These are phyloP conservation scores for Metarhizium rileyi DNA, from an alignment of 2,329 filamentous ascomycete species.

Conservation along the genomic window DNA sequence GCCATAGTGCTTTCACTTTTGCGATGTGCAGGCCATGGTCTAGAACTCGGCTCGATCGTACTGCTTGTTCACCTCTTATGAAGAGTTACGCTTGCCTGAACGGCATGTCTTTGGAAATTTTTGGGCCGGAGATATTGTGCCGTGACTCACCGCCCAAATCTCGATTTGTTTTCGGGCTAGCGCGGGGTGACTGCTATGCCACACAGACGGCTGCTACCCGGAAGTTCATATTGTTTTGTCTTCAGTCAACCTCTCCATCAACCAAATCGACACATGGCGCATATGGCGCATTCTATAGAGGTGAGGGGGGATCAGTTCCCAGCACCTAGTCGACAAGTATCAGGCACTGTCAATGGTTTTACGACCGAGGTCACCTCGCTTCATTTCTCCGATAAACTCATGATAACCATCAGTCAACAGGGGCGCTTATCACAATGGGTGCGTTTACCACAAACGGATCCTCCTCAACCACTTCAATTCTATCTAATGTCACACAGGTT, in stretches of 20 bases:
- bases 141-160: conserved; percentile 24
- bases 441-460: conserved; percentile 17
- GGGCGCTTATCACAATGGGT: conserved; percentile 91
- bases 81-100: neutral
- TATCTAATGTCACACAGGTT: conserved; percentile 37
- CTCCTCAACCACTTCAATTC: neutral
- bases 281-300: conserved; percentile 28
- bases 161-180: conserved; percentile 22
- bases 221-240: conserved; percentile 1
- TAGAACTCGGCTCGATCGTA: neutral
- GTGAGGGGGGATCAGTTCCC: conserved; percentile 54
- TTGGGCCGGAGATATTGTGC: conserved; percentile 24
- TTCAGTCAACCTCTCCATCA: conserved; percentile 7
- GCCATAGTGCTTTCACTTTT: conserved; percentile 27
- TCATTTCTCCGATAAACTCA: conserved; percentile 79
- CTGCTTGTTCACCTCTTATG: neutral
- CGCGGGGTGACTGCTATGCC: conserved; percentile 16
- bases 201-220: neutral
- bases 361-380: conserved; percentile 63
- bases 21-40: neutral
- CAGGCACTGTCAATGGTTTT: conserved; percentile 55
- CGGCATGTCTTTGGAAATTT: conserved; percentile 20
- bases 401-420: conserved; percentile 80
- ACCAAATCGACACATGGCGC: conserved; percentile 4
- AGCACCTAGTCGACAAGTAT: conserved; percentile 48